Base-by-base conservation (phyloP, 129 eudicot genomes). In the Flaveria brownii region DNA sequence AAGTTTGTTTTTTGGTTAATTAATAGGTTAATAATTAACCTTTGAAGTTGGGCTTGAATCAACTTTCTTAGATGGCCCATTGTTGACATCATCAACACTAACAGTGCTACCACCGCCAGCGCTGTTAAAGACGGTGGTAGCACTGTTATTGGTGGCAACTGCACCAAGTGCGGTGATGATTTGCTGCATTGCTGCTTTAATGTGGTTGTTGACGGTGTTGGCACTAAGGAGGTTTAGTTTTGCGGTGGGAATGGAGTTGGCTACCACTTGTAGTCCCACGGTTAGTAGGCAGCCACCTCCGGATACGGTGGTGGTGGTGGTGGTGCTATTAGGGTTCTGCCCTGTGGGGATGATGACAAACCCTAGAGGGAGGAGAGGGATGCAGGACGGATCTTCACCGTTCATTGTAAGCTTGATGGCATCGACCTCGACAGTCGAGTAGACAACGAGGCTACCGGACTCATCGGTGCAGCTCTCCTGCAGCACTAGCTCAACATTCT, bases 381-480 rank as follows among this genome's bases (percentile, higher is more conserved):
- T 89, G 87, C 89, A 81, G 3, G 97, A 95, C 0, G 97, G 94
- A 65, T 95, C 96, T 72, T 86, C 97, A 23, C 99, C 95, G 73
- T 78, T 91, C 97, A 91, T 91, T 0, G 93, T 96, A 22, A 86
- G 88, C 73, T 95, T 92, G 59, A 95, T 77, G 62, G 92, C 88
- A 16, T 91, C 95, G n/a, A 95, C 97, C 41, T 95, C 89, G 4
- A 89, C 83, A 1, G 91, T 78, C 42, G 97, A 80, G 89, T 91
- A 91, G 1, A 85, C 99, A 1, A 95, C 95, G 1, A 91, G 83
- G 77, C 97, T 91, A 3, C 97, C 99, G 0, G 94, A 87, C 20
- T 90, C 85, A 70, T 95, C 99, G 0, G 86, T 87, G 94, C 94
- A 91, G 78, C 99, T 95, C 83, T 95, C 99, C 39, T 95, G 99